These are phyloP conservation scores for Candida xiaguanensis DNA, from an alignment of 805 yeast genomes.

Conservation along the genomic window DNA sequence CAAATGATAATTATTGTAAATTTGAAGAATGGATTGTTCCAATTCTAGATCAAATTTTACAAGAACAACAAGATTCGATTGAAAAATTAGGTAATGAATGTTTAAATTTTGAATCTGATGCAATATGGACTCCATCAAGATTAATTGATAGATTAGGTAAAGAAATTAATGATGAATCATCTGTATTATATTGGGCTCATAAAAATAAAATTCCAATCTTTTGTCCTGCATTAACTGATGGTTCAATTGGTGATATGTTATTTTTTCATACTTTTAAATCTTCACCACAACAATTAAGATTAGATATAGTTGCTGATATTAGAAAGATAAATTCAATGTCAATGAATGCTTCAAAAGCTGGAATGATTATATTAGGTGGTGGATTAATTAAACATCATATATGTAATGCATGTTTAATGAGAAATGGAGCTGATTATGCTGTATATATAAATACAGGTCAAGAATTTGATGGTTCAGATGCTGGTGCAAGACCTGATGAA, in stretches of 20 bases:
- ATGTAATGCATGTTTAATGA: slow-evolving; percentile 96
- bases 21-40: slow-evolving; percentile 99
- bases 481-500: slow-evolving; percentile 99
- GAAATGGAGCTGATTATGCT: slow-evolving; percentile 98
- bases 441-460: slow-evolving; percentile 97
- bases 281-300: slow-evolving; percentile 81
- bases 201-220: slow-evolving; percentile 94
- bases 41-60: slow-evolving; percentile 76
- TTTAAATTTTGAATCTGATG: slow-evolving; percentile 58
- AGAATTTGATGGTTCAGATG: slow-evolving; percentile 98
- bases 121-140: slow-evolving; percentile 93
- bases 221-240: slow-evolving; percentile 97
- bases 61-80: slow-evolving; percentile 78
- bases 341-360: slow-evolving; percentile 91
- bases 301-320: slow-evolving; percentile 93
- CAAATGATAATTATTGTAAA: slow-evolving; percentile 95
- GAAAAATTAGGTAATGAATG: slow-evolving; percentile 45
- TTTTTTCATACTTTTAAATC: slow-evolving; percentile 97
- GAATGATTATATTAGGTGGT: slow-evolving; percentile 95
- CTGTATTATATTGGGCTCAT: slow-evolving; percentile 97
- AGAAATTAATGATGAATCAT: slow-evolving; percentile 89
- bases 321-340: slow-evolving; percentile 88
- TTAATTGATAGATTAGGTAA: slow-evolving; percentile 91
- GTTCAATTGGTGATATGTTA: slow-evolving; percentile 97
- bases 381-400: slow-evolving; percentile 96